These are phyloP conservation scores for Fusarium luffae DNA, from an alignment of 2,329 filamentous ascomycete genomes.

Conservation along the genomic window DNA sequence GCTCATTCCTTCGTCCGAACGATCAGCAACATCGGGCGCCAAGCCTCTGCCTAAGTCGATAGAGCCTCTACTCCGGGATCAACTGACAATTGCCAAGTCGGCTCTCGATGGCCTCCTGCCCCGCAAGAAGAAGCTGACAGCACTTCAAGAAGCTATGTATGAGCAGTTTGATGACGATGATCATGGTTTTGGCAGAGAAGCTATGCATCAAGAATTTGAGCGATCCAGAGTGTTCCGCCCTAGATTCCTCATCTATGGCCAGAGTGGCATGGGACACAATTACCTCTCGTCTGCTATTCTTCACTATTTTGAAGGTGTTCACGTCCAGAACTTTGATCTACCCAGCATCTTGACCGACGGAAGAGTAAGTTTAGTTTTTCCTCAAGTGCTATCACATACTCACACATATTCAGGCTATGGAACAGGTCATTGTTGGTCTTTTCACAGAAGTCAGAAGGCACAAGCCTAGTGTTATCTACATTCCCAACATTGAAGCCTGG, in stretches of 20 bases:
- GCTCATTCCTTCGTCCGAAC: conserved; percentile 93
- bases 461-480: conserved; percentile 95
- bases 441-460: conserved; percentile 94
- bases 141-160: conserved; percentile 92
- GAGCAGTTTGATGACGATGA: conserved; percentile 86
- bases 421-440: conserved; percentile 88
- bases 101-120: conserved; percentile 82
- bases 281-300: conserved; percentile 88
- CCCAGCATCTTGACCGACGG: conserved; percentile 87
- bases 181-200: conserved; percentile 86
- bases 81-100: conserved; percentile 75
- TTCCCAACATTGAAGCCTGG: conserved; percentile 92
- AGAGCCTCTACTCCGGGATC: conserved; percentile 81
- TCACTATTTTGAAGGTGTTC: conserved; percentile 91
- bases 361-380: conserved; percentile 63
- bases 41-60: conserved; percentile 81
- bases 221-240: conserved; percentile 88
- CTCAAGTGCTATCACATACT: conserved; percentile 20
- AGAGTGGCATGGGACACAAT: conserved; percentile 89
- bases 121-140: conserved; percentile 85
- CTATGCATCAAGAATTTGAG: conserved; percentile 81
- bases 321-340: conserved; percentile 95
- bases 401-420: conserved; percentile 67
- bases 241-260: conserved; percentile 83
- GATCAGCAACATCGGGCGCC: conserved; percentile 86